Evolutionary conservation across 257 asterid species (phyloP).

Genomic region (Solanum clarkiae): DNA sequence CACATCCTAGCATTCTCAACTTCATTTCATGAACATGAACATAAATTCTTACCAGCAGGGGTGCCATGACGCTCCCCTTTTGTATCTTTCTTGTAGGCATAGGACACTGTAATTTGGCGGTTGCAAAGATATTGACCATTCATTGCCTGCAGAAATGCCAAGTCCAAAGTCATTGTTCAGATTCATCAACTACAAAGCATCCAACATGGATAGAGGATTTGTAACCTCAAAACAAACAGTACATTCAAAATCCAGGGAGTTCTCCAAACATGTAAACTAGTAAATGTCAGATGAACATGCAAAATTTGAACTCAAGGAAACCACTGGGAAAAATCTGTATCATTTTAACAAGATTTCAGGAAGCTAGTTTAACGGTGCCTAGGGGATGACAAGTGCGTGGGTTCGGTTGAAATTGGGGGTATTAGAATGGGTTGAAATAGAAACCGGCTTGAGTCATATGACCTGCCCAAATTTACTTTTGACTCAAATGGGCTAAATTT

Average conservation of each 20-base stretch:
- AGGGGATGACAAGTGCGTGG: no score
- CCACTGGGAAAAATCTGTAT: neutral
- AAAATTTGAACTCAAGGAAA: neutral
- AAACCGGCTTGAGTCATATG: no score
- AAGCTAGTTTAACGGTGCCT: neutral
- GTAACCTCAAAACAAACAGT: neutral
- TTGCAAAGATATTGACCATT: slow-evolving; percentile 94
- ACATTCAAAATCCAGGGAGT: neutral
- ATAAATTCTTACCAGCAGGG: slow-evolving; percentile 61
- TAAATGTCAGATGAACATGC: neutral
- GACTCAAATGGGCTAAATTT: no score
- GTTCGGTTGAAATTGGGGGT: no score
- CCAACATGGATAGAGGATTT: neutral
- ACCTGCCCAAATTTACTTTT: no score
- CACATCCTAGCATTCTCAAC: neutral
- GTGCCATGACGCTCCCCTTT: slow-evolving; percentile 99
- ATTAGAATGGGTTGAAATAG: no score
- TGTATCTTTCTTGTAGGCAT: slow-evolving; percentile 96
- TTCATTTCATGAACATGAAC: neutral
- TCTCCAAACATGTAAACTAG: neutral
- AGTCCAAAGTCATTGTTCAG: neutral
- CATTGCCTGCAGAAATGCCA: slow-evolving; percentile 54
- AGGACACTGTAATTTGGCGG: slow-evolving; percentile 94
- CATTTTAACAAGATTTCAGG: neutral
- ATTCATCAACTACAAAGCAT: neutral